Conservation (phyloP, 495 filamentous ascomycete genomes). For the Penicillium roqueforti region DNA sequence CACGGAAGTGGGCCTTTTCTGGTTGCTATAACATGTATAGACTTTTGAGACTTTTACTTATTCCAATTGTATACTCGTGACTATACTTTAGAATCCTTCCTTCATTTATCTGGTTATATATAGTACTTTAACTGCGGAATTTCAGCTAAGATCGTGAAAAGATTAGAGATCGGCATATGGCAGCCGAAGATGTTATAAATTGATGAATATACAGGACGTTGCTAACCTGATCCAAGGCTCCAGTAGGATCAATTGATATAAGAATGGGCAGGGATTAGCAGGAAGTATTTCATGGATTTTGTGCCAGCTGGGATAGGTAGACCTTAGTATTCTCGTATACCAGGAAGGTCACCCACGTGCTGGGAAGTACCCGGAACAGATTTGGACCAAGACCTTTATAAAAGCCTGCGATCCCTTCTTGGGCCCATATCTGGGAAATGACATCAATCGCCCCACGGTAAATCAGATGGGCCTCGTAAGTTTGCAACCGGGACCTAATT, state of each 20-base stretch:
- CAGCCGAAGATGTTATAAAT: too few species aligned
- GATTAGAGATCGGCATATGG: too few species aligned
- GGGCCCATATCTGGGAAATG: conserved; percentile 63
- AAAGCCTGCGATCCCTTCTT: conserved; percentile 79
- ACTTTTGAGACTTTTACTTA: too few species aligned
- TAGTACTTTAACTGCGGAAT: too few species aligned
- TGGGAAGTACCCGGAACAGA: conserved; percentile 80
- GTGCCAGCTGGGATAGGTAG: conserved; percentile 21
- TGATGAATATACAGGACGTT: too few species aligned
- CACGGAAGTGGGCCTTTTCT: too few species aligned
- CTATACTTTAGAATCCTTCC: too few species aligned
- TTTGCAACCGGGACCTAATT: conserved; percentile 79
- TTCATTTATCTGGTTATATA: too few species aligned
- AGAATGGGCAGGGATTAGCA: neutral
- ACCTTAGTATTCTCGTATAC: conserved; percentile 91
- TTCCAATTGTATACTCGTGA: too few species aligned
- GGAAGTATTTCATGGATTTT: neutral
- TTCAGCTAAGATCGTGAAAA: too few species aligned
- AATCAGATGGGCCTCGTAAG: conserved; percentile 62
- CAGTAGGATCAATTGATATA: neutral
- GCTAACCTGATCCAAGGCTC: neutral
- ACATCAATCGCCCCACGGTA: conserved; percentile 74
- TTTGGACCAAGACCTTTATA: conserved; percentile 92
- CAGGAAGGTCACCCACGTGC: conserved; percentile 96
- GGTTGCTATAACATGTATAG: too few species aligned